A percentile compares a stretch with the other conserved stretches of the same genome.
These are phyloP conservation scores for Solanum neorickii DNA, from an alignment of 257 asterid species.

Conservation along the genomic window DNA sequence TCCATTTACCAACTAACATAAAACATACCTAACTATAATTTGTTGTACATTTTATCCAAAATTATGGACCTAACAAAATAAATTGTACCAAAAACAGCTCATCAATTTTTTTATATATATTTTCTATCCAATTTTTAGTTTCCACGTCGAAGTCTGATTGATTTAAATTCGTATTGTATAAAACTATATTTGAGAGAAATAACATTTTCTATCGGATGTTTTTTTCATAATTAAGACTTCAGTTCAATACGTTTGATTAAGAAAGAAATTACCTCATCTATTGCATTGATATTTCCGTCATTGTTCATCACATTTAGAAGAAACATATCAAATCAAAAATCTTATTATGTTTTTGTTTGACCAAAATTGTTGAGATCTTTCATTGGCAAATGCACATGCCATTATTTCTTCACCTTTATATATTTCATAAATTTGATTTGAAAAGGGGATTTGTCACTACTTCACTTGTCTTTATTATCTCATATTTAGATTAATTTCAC, in stretches of 20 bases:
- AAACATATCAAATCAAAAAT: background rate
- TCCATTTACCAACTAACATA: background rate
- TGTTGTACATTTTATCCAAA: background rate
- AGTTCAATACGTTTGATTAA: accelerated
- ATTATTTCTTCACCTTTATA: background rate
- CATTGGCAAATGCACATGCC: slow-evolving; percentile 1
- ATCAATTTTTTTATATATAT: background rate
- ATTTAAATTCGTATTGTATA: accelerated
- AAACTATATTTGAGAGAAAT: accelerated
- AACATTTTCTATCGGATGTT: accelerated
- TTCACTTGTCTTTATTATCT: background rate
- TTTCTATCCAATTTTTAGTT: background rate
- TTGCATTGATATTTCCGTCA: accelerated
- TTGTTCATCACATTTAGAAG: background rate
- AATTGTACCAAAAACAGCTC: background rate
- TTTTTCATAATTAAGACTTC: too few species aligned
- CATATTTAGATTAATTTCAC: background rate
- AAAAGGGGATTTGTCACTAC: background rate
- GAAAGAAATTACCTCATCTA: accelerated
- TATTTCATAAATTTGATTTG: background rate
- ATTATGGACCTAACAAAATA: background rate
- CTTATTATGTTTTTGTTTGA: background rate
- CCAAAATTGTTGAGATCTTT: background rate
- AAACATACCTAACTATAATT: background rate
- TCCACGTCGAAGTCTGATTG: accelerated